Conservation (phyloP, 495 filamentous ascomycete genomes). For the Aspergillus incahuasiensis region DNA sequence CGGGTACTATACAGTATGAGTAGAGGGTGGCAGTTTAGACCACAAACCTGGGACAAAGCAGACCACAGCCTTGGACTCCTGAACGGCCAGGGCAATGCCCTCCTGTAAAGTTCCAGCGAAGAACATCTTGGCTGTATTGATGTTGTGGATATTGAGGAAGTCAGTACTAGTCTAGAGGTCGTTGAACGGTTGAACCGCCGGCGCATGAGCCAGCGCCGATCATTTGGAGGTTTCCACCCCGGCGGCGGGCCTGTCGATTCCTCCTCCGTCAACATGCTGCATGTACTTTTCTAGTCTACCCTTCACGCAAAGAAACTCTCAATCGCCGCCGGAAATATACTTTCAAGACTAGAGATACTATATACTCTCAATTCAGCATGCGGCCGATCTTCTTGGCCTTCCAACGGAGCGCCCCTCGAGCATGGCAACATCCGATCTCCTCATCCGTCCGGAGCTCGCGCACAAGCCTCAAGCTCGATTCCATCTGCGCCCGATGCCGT, state of each 20-base stretch:
- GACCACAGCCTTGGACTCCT: conserved; percentile 57
- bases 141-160: too few relatives aligned
- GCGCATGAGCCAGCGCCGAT: neutral
- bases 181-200: neutral
- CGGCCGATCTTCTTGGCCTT: conserved; percentile 30
- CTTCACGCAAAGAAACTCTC: neutral
- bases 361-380: conserved; percentile 19
- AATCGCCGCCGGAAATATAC: neutral
- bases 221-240: neutral
- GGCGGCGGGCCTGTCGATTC: neutral
- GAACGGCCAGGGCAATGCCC: conserved; percentile 70
- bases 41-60: conserved; percentile 65
- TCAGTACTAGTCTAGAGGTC: too few relatives aligned
- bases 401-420: conserved; percentile 22
- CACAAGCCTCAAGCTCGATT: conserved; percentile 25
- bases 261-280: neutral
- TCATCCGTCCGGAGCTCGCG: conserved; percentile 17
- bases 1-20: neutral
- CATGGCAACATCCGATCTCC: conserved; percentile 19
- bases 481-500: conserved; percentile 36
- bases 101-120: conserved; percentile 72
- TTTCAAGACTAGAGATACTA: neutral
- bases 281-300: neutral
- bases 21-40: neutral
- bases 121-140: conserved; percentile 55